Evolutionary conservation across 805 yeast genomes (phyloP), one percentile per base, ranked within the genome.

Genomic region (Komagataella populi): DNA sequence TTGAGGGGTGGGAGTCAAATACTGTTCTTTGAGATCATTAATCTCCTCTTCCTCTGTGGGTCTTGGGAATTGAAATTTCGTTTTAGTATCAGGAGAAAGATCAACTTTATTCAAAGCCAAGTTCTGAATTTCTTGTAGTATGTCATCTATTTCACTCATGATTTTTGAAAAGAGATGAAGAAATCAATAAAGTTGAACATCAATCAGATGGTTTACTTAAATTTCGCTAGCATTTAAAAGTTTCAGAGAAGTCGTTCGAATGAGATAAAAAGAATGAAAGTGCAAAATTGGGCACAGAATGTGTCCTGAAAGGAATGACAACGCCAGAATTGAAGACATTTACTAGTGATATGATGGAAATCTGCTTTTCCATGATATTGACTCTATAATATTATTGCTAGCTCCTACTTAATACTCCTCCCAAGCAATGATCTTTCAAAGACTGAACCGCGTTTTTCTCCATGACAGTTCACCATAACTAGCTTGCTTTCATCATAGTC

Each of bases 1-100:
- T 47, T 71, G 70, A 47, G 73, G 71, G 0, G 81, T 73, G 0
- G 96, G 96, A 14, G 73, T 75, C 43, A 89, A 68, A 50, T 79
- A 81, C 48, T 72, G 74, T 0, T 66, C 58, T 44, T 55, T 61
- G 5, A 76, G 60, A 23, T 61, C 57, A 6, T 49, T 48, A 7
- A 57, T 50, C 12, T 53, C 49, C 48, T 54, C 57, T 10, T 51
- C 54, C 2, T 47, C 50, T 1, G 61, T 49, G 3, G 50, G 50
- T 6, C 45, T 23, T 1, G 55, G 51, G 7, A 49, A 36, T 6
- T n/a, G 39, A 36, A 49, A 55, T 14, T 48, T 18, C 1, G 65
- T 52, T 6, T 48, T 6, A 7, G 54, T 53, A 10, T 48, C 36
- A 6, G 63, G 60, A 30, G 39, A 14, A 30, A 30, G 39, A 30